phyloP scores from a whole-genome alignment of 208 protist genomes.

The Phytomonas serpens region DNA sequence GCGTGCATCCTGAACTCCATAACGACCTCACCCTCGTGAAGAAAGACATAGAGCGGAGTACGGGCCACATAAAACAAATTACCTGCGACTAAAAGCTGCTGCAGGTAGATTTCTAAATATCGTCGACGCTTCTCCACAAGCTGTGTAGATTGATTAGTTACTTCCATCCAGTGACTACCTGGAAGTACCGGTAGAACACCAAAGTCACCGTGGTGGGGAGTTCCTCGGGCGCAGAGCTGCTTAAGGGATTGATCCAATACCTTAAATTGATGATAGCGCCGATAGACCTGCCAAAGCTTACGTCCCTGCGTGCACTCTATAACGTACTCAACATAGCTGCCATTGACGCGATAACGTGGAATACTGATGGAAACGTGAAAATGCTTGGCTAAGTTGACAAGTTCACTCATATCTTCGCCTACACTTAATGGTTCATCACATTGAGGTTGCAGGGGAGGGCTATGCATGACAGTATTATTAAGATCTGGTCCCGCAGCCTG shows the following conservation, averaged over 20 bases:
- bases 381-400: background rate
- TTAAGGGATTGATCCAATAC: conserved; percentile 49
- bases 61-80: conserved; percentile 74
- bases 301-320: conserved; percentile 44
- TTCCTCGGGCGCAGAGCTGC: conserved; percentile 35
- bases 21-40: conserved; percentile 74
- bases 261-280: conserved; percentile 83
- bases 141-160: conserved; percentile 79
- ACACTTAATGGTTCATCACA: background rate
- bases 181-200: conserved; percentile 74
- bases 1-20: conserved; percentile 22
- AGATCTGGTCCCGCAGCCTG: background rate
- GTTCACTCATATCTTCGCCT: background rate
- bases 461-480: background rate
- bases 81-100: conserved; percentile 65
- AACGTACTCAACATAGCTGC: conserved; percentile 66
- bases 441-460: background rate
- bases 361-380: conserved; percentile 21
- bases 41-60: conserved; percentile 60
- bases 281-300: conserved; percentile 55
- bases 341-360: conserved; percentile 55
- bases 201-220: conserved; percentile 43
- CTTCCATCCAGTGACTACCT: conserved; percentile 76
- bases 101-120: conserved; percentile 78
- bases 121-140: conserved; percentile 68